These are phyloP conservation scores for Garcia nutans DNA, from an alignment of 345 rosid species.

Conservation along the genomic window DNA sequence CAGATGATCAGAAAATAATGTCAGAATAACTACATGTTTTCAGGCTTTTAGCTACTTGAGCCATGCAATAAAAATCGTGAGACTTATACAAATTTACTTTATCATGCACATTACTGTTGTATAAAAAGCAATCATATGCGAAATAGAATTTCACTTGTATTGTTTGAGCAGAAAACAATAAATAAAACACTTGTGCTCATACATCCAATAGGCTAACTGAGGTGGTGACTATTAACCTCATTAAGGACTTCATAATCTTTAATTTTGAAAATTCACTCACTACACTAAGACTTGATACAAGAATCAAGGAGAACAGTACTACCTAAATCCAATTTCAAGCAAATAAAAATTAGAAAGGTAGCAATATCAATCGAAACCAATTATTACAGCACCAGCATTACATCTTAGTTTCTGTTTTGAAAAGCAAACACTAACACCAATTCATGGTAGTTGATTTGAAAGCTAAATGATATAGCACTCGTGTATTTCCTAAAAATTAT, in stretches of 20 bases:
- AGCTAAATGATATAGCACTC: background rate
- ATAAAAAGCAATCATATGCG: background rate
- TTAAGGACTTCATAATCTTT: background rate
- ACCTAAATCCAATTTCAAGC: background rate
- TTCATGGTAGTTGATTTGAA: background rate
- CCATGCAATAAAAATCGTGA: background rate
- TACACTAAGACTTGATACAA: background rate
- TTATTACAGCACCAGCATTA: background rate
- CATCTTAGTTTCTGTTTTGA: background rate
- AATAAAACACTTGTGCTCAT: background rate
- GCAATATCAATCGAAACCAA: background rate
- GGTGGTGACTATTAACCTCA: too few species aligned
- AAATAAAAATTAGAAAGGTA: background rate
- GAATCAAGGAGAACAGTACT: background rate
- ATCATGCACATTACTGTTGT: background rate
- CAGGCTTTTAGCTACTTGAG: background rate
- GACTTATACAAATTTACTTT: background rate
- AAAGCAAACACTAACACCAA: background rate
- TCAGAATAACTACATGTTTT: background rate
- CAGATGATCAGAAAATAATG: conserved; percentile 10
- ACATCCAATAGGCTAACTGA: background rate
- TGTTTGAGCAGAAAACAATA: background rate
- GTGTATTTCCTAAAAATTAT: background rate
- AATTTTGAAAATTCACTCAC: background rate
- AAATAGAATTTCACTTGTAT: background rate